These are phyloP conservation scores for Pseudognaphalium luteoalbum DNA, from an alignment of 129 eudicot species.

Conservation along the genomic window DNA sequence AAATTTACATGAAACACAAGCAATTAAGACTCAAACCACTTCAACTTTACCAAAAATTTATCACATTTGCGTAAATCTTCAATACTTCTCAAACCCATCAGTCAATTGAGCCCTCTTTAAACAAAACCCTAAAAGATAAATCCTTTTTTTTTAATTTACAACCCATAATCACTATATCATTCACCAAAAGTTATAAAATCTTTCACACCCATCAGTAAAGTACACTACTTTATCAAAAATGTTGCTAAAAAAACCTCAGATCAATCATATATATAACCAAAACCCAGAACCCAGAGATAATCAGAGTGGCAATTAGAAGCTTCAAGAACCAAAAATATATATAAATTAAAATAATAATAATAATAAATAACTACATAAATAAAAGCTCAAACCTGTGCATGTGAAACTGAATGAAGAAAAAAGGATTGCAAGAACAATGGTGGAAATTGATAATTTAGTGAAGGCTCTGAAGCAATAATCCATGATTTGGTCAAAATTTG, in stretches of 20 bases:
- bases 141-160: background rate
- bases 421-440: slow-evolving; percentile 39
- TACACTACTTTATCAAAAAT: background rate
- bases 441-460: slow-evolving; percentile 24
- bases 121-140: slow-evolving; percentile 14
- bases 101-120: slow-evolving; percentile 7
- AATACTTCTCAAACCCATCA: slow-evolving; percentile 24
- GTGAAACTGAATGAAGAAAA: slow-evolving; percentile 50
- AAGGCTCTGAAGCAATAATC: slow-evolving; percentile 43
- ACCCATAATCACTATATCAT: slow-evolving; percentile 15
- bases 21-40: background rate
- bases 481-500: slow-evolving; percentile 35
- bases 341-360: background rate
- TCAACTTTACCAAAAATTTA: background rate
- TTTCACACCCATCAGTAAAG: slow-evolving; percentile 17
- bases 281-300: slow-evolving; percentile 19
- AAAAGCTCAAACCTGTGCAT: slow-evolving; percentile 57
- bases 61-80: slow-evolving; percentile 5
- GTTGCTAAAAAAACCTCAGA: background rate
- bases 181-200: slow-evolving; percentile 8
- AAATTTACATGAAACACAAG: no score
- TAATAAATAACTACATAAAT: background rate
- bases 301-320: slow-evolving; percentile 12
- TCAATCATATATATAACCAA: background rate
- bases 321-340: background rate